Evolutionary conservation across 2,329 filamentous ascomycete genomes (phyloP), one percentile per base, ranked within the genome.

Genomic region (Zelopaecilomyces penicillatus): DNA sequence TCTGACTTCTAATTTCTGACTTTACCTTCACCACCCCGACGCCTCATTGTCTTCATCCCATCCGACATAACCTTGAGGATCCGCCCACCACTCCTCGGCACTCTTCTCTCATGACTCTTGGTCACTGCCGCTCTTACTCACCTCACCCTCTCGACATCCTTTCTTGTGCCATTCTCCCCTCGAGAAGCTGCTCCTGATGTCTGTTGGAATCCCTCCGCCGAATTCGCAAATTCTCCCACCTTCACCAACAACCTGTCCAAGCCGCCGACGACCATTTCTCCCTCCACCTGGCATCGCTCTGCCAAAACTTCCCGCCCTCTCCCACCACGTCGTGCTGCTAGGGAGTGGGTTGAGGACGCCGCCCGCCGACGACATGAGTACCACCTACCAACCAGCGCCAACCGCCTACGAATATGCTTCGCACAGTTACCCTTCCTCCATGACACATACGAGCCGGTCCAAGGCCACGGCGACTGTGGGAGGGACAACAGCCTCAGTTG

Each of bases 301-400:
- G 41, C 54, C 54, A 35, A 59, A 59, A 50, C 51, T 52, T 29
- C 52, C 48, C 33, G 45, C 51, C 36, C 47, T 54, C 42, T 45
- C 43, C 43, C 36, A 54, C 48, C 45, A 50, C 43, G 45, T 51
- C 40, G 42, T 44, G 33, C 46, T 42, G 35, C 43, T 50, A 42
- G 58, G 54, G 45, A 57, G 59, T 57, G 72, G 74, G 49, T 67
- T 76, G 54, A 65, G 63, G 56, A 75, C 73, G 47, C 74, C 74
- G 42, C 74, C 73, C 35, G 59, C 65, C 52, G 73, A 76, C 64
- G 65, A 68, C 48, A 71, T 78, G 75, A 73, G 68, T 52, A 64
- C 72, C 49, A 64, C 70, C n/a, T 77, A 76, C 52, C 71, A 74
- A 41, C 63, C 68, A 9, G 61, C 67, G 44, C 64, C 72, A 54